Conservation (phyloP, 805 yeast species). For the Nakazawaea pomicola region DNA sequence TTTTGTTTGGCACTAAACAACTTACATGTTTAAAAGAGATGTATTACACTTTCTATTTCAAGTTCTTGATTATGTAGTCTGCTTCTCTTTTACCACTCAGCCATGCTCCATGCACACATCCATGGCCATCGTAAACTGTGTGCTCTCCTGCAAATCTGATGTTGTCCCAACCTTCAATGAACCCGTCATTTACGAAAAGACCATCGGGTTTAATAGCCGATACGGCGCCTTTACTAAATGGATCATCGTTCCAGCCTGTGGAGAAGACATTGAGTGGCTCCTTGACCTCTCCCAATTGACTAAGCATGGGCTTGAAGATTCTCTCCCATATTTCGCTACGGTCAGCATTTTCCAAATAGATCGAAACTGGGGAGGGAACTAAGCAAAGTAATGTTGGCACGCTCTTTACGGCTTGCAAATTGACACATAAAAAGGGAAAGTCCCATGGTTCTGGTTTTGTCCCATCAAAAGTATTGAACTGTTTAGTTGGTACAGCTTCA, state of each 20-base stretch:
- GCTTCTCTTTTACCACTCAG: constrained; percentile 46
- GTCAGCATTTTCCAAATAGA: constrained; percentile 38
- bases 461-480: constrained; percentile 14
- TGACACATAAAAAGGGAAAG: constrained; percentile 25
- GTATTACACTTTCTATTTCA: background rate
- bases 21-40: background rate
- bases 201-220: constrained; percentile 37
- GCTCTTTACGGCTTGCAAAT: constrained; percentile 22
- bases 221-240: constrained; percentile 47
- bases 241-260: constrained; percentile 49
- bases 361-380: constrained; percentile 45
- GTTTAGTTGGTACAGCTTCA: constrained; percentile 11
- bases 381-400: constrained; percentile 39
- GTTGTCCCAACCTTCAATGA: constrained; percentile 29
- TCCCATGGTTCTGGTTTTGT: constrained; percentile 22
- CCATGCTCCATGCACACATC: constrained; percentile 60
- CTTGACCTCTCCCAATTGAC: constrained; percentile 22
- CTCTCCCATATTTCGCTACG: constrained; percentile 37
- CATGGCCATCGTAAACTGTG: constrained; percentile 44
- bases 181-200: constrained; percentile 26
- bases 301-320: constrained; percentile 37
- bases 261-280: constrained; percentile 22
- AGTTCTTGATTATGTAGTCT: constrained; percentile 15
- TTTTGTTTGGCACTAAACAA: background rate
- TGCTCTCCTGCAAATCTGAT: constrained; percentile 58